Conservation (phyloP, 805 yeast species). For the Nakazawaea ernobii region DNA sequence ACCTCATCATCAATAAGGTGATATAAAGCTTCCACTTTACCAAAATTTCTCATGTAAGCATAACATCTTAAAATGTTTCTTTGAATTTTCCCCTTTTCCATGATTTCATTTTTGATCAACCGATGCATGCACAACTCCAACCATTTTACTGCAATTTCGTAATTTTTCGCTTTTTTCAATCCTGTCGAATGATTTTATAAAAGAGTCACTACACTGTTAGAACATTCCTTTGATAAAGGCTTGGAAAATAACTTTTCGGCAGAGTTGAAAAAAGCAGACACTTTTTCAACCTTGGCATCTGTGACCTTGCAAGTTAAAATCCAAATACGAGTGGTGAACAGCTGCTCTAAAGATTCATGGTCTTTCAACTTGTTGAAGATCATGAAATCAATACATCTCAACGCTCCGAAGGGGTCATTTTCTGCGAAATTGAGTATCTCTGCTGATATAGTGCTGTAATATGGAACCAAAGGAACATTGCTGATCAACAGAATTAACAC, state of each 20-base stretch:
- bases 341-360: constrained; percentile 17
- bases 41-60: constrained; percentile 18
- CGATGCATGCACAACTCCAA: constrained; percentile 14
- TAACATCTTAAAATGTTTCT: constrained; percentile 28
- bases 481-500: constrained; percentile 30
- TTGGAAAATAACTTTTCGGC: constrained; percentile 23
- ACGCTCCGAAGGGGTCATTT: constrained; percentile 20
- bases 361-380: constrained; percentile 26
- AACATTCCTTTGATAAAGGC: constrained; percentile 22
- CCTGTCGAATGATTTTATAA: constrained; percentile 34
- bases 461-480: constrained; percentile 19
- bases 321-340: constrained; percentile 23
- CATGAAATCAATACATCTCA: constrained; percentile 28
- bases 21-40: constrained; percentile 17
- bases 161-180: constrained; percentile 18
- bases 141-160: constrained; percentile 13
- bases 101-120: constrained; percentile 17
- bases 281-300: constrained; percentile 16
- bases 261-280: constrained; percentile 19
- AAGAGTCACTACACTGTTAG: constrained; percentile 28
- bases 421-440: constrained; percentile 24
- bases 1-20: constrained; percentile 20
- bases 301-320: constrained; percentile 16
- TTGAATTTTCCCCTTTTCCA: constrained; percentile 30
- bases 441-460: constrained; percentile 20